phyloP scores from a whole-genome alignment of 768 basidiomycete species.

The Mycena amicta region DNA sequence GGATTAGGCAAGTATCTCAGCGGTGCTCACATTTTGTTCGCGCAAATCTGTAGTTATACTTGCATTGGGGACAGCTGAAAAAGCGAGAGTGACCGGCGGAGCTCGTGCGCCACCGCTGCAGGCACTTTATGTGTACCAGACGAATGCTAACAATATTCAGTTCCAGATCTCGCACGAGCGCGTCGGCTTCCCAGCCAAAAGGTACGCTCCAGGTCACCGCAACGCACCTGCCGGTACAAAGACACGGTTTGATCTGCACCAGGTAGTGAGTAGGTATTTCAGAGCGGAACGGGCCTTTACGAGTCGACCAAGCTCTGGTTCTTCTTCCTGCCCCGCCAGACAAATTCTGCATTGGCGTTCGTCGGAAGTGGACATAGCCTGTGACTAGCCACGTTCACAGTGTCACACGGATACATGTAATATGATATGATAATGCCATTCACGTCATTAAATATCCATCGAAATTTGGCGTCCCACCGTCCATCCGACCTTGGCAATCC shows the following conservation, averaged over 20 bases:
- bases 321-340: constrained; percentile 64
- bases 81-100: constrained; percentile 49
- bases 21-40: background rate
- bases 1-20: too few relatives aligned
- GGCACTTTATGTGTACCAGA: constrained; percentile 73
- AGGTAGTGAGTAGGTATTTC: background rate
- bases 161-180: too few relatives aligned
- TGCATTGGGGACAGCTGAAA: constrained; percentile 81
- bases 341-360: constrained; percentile 17
- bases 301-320: constrained; percentile 55
- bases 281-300: background rate
- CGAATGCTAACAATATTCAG: too few relatives aligned
- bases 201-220: too few relatives aligned
- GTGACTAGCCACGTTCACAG: background rate
- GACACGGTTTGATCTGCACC: constrained; percentile 74
- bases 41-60: constrained; percentile 61
- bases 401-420: background rate
- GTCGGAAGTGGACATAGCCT: background rate
- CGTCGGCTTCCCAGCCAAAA: too few relatives aligned
- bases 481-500: constrained; percentile 81
- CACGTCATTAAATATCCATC: constrained; percentile 36
- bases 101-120: constrained; percentile 68
- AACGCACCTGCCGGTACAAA: constrained; percentile 64
- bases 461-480: constrained; percentile 55
- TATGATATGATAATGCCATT: background rate